Evolutionary conservation across 352 stramenopile species (phyloP).

Genomic region (Phytopythium chamaehyphon): DNA sequence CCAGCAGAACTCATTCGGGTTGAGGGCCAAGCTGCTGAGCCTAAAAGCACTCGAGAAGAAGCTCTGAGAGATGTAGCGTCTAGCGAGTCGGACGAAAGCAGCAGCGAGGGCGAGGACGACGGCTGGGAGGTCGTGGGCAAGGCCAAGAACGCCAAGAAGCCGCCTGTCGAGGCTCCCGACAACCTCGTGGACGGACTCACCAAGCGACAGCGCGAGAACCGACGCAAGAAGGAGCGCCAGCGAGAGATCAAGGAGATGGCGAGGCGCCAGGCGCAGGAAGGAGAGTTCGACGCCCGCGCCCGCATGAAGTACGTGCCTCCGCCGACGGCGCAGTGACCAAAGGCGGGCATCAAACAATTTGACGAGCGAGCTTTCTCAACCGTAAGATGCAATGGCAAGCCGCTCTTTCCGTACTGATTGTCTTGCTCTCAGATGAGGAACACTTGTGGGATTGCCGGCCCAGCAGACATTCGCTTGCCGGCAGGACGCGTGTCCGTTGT

Average conservation of each 20-base stretch:
- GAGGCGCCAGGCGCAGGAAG: constrained; percentile 60
- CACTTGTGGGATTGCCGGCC: constrained; percentile 47
- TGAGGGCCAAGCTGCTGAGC: background rate
- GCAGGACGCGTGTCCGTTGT: constrained; percentile 14
- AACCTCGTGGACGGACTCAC: constrained; percentile 49
- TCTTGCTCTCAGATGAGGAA: constrained; percentile 50
- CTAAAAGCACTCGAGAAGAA: constrained; percentile 1
- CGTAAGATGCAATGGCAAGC: background rate
- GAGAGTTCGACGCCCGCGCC: constrained; percentile 61
- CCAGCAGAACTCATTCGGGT: constrained; percentile 37
- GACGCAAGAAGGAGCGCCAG: constrained; percentile 74
- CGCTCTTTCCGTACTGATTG: background rate
- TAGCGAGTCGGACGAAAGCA: background rate
- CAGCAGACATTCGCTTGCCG: constrained; percentile 38
- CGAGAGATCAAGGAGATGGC: constrained; percentile 71
- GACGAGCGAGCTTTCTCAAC: background rate
- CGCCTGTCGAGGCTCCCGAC: constrained; percentile 10
- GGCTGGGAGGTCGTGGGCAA: constrained; percentile 69
- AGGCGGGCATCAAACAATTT: background rate
- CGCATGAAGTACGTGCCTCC: constrained; percentile 69
- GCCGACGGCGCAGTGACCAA: constrained; percentile 12
- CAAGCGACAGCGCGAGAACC: constrained; percentile 76
- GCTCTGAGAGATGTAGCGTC: constrained; percentile 4
- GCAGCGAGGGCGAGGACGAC: constrained; percentile 39
- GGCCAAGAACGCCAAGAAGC: constrained; percentile 6